Percentiles rank a stretch among this genome's conserved stretches.
phyloP scores from a whole-genome alignment of 306 rosid genomes.

The Acmispon strigosus region DNA sequence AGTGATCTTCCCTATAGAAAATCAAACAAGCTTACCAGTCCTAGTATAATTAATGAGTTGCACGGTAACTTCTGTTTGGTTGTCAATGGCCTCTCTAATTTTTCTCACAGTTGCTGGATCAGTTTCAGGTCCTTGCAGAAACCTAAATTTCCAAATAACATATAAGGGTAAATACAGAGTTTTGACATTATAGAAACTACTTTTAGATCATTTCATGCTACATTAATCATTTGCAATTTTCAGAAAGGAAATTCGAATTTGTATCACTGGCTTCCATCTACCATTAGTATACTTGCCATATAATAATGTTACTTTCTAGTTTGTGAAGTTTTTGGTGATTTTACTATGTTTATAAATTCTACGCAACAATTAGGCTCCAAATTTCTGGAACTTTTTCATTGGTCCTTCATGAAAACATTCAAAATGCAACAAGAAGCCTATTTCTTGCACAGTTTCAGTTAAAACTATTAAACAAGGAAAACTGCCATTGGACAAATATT shows the following conservation, averaged over 20 bases:
- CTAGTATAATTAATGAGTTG: constrained; percentile 91
- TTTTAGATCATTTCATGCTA: background rate
- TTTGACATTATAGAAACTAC: background rate
- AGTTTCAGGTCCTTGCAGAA: constrained; percentile 97
- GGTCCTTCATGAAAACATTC: background rate
- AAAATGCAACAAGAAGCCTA: background rate
- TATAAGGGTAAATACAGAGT: background rate
- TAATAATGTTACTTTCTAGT: background rate
- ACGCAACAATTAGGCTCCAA: background rate
- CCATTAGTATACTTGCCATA: background rate
- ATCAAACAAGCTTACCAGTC: constrained; percentile 47
- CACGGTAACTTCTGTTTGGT: constrained; percentile 84
- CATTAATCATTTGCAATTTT: background rate
- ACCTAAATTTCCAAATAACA: constrained; percentile 44
- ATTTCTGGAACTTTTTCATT: background rate
- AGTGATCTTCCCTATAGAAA: background rate
- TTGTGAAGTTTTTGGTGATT: background rate
- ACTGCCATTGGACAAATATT: too few relatives aligned
- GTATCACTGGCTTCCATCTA: background rate
- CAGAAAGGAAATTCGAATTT: background rate
- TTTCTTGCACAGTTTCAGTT: too few relatives aligned
- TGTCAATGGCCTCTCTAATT: constrained; percentile 88
- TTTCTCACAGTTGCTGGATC: constrained; percentile 84
- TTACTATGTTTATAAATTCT: background rate
- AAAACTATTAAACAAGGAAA: too few relatives aligned